Base-by-base conservation (phyloP, 2,329 filamentous ascomycete genomes). In the Colletotrichum sp. region DNA sequence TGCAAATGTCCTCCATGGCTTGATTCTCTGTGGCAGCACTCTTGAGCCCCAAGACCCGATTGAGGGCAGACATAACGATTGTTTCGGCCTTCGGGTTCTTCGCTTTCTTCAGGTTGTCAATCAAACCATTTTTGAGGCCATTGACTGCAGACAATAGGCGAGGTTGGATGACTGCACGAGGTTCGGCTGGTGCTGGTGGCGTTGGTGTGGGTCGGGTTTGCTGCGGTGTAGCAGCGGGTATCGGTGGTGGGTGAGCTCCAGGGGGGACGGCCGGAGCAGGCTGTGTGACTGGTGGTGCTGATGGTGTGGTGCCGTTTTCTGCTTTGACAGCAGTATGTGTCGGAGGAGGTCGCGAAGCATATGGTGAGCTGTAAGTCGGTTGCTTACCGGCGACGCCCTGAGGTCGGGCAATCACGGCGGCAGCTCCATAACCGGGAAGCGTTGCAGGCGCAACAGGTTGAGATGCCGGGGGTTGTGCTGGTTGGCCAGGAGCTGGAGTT, bases 31-130 rank as follows among this genome's bases (percentile, higher is more conserved):
- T 86, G 8, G 85, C 84, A 57, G 84, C 83, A 28, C 84, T 84
- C 76, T 89, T 86, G 63, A 91, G 84, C 0, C 88, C 88, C 12
- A 90, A 81, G 60, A 86, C 88, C 30, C 88, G 88, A 77, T 90
- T 90, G 76, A 90, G 82, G 15, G 89, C 89, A 8, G 88, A 89
- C 85, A 90, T 88, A 75, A 89, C 87, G 28, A 90, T 86, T 28
- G 85, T 86, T 72, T 89, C 86, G 19, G 87, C 83, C 72, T 86
- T 84, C 30, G 85, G 84, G 15, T 84, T 83, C 16, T 84, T 83
- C 2, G 86, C 85, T 76, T 85, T 86, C 66, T 84, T 84, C 57
- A 90, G 83, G 72, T 88, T 88, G 68, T 86, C 84, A 13, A 87
- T 83, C 19, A 90, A 82, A 12, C 88, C 86, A 13, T 86, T 85